phyloP scores from a whole-genome alignment of 148 eudicot species.

The Vaccinium darrowii region DNA sequence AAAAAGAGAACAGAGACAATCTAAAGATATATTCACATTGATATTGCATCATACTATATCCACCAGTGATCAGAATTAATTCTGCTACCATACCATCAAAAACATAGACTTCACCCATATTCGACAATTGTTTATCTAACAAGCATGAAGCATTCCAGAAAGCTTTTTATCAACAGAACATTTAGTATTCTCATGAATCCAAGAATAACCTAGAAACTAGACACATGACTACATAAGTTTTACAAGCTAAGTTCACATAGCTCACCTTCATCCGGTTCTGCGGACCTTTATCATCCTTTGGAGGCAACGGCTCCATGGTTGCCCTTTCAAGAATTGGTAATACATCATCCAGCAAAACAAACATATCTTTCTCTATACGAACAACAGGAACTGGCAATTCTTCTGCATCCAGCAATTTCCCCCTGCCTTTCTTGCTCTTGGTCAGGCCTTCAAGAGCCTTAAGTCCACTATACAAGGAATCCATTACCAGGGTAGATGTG shows the following conservation, averaged over 20 bases:
- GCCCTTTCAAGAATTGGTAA: conserved; percentile 75
- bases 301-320: conserved; percentile 84
- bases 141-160: not conserved
- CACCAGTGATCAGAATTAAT: not conserved
- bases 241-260: not conserved
- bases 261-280: conserved; percentile 95
- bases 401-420: conserved; percentile 58
- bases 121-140: not conserved
- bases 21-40: not conserved
- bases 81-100: not conserved
- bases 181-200: not conserved
- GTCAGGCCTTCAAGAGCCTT: conserved; percentile 87
- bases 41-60: not conserved
- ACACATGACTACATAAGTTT: not conserved
- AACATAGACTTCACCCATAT: not conserved
- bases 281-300: conserved; percentile 95
- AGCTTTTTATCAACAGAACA: not conserved
- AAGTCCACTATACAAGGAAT: conserved; percentile 91
- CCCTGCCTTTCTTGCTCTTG: conserved; percentile 59
- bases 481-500: conserved; percentile 95
- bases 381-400: conserved; percentile 70
- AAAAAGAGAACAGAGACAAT: not conserved
- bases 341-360: conserved; percentile 84
- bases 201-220: not conserved
- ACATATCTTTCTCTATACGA: conserved; percentile 65